Evolutionary conservation across 208 protist species (phyloP).

Genomic region (Trypanosomatidae sp.): DNA sequence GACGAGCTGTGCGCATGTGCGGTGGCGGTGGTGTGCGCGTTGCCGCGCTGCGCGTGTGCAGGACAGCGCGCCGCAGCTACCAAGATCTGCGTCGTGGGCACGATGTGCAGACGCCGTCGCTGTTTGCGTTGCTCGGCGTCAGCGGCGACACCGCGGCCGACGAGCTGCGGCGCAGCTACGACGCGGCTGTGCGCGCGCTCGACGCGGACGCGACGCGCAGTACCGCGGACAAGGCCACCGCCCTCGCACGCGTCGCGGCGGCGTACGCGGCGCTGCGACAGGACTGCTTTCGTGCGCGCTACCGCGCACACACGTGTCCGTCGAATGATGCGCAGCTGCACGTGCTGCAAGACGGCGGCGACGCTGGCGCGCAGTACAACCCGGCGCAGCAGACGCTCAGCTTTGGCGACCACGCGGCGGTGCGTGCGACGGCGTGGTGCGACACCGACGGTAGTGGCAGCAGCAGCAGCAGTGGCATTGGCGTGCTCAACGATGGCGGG

Average conservation of each 20-base stretch:
- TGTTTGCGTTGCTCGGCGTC: conserved; percentile 65
- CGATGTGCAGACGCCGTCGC: conserved; percentile 29
- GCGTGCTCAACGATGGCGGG: conserved; percentile 17
- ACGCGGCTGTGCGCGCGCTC: conserved; percentile 39
- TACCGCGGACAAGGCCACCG: conserved; percentile 22
- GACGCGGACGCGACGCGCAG: conserved; percentile 51
- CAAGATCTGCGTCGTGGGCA: too few species aligned
- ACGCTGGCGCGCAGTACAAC: conserved; percentile 68
- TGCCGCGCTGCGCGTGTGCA: too few species aligned
- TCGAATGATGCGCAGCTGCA: conserved; percentile 74
- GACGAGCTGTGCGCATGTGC: too few species aligned
- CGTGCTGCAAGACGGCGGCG: conserved; percentile 53
- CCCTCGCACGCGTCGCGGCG: conserved; percentile 19
- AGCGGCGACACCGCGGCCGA: conserved; percentile 32
- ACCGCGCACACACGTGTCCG: conserved; percentile 39
- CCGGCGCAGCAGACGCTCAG: conserved; percentile 58
- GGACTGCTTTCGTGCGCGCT: conserved; percentile 35
- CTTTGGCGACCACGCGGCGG: conserved; percentile 45
- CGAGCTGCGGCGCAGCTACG: conserved; percentile 42
- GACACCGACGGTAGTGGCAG: not conserved
- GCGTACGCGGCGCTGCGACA: conserved; percentile 48
- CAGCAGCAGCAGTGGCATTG: not conserved
- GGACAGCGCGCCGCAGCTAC: too few species aligned
- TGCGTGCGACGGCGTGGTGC: not conserved
- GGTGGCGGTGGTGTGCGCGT: too few species aligned